Conservation (phyloP, 257 asterid species). For the Primulina eburnea region DNA sequence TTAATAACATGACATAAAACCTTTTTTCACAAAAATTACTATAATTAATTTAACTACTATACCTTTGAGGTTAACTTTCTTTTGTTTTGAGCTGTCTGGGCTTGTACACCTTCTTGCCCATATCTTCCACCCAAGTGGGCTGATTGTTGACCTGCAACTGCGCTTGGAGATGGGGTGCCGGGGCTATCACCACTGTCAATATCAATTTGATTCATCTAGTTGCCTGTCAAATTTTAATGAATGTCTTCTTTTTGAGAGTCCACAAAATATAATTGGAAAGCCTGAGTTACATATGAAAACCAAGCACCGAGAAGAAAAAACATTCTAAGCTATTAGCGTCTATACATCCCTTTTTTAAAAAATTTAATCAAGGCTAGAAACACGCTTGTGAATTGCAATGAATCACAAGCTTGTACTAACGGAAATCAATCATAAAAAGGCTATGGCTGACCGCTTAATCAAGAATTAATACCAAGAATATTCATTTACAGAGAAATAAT, state of each 20-base stretch:
- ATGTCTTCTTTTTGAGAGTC: not conserved
- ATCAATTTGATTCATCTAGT: slow-evolving; percentile 50
- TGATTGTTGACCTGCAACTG: slow-evolving; percentile 38
- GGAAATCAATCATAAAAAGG: not conserved
- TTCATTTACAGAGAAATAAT: slow-evolving; percentile 3
- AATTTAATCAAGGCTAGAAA: not conserved
- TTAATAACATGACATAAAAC: not conserved
- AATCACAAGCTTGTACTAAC: not conserved
- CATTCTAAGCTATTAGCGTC: not conserved
- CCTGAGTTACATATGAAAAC: not conserved
- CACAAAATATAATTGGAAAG: not conserved
- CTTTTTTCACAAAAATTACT: not conserved
- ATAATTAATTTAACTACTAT: slow-evolving; percentile 15
- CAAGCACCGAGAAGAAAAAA: not conserved
- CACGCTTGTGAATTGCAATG: not conserved
- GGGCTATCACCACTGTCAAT: slow-evolving; percentile 44
- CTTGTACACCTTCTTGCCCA: slow-evolving; percentile 31
- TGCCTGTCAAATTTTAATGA: slow-evolving; percentile 33
- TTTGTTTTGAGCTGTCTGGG: slow-evolving; percentile 25
- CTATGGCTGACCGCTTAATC: slow-evolving; percentile 1
- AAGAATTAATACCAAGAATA: slow-evolving; percentile 5
- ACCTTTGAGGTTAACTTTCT: slow-evolving; percentile 47
- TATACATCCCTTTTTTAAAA: not conserved
- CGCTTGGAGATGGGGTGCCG: slow-evolving; percentile 32
- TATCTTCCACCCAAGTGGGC: slow-evolving; percentile 36